These are phyloP conservation scores for Saccharomyces paradoxus DNA, from an alignment of 805 yeast species.

Conservation along the genomic window DNA sequence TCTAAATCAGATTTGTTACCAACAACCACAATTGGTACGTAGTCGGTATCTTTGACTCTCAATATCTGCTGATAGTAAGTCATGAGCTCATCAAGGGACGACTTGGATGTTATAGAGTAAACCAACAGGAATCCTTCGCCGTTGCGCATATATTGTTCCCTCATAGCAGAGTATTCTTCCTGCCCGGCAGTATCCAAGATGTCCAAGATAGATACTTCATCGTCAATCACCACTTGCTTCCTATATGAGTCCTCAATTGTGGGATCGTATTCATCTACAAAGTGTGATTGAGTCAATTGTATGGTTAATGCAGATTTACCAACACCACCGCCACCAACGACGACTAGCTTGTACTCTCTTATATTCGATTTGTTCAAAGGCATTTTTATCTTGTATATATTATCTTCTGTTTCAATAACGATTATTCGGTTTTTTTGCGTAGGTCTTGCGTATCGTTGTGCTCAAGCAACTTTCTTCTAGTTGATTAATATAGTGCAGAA, in stretches of 20 bases:
- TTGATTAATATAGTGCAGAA: not conserved
- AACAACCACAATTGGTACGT: constrained; percentile 66
- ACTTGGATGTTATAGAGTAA: constrained; percentile 74
- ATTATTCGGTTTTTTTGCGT: too few species aligned
- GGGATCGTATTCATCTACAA: constrained; percentile 94
- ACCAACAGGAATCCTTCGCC: constrained; percentile 89
- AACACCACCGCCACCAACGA: constrained; percentile 97
- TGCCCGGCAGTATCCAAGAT: constrained; percentile 96
- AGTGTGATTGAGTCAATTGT: constrained; percentile 85
- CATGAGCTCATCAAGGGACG: constrained; percentile 73
- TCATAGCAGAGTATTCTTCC: constrained; percentile 86
- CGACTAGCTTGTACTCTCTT: constrained; percentile 82
- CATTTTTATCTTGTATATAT: constrained; percentile 2
- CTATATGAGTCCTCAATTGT: constrained; percentile 88
- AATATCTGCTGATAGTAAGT: constrained; percentile 69
- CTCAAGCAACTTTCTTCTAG: not conserved
- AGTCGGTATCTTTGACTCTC: constrained; percentile 63
- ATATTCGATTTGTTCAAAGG: constrained; percentile 26
- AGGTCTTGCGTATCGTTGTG: not conserved
- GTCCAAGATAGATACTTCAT: constrained; percentile 65
- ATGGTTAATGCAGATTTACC: constrained; percentile 94
- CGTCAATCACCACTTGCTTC: constrained; percentile 75
- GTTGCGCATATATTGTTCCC: constrained; percentile 88
- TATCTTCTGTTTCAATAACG: too few species aligned
- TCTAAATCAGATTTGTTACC: constrained; percentile 73